These are phyloP conservation scores for Rhinocladiella mackenziei DNA, from an alignment of 2,329 filamentous ascomycete genomes.

Conservation along the genomic window DNA sequence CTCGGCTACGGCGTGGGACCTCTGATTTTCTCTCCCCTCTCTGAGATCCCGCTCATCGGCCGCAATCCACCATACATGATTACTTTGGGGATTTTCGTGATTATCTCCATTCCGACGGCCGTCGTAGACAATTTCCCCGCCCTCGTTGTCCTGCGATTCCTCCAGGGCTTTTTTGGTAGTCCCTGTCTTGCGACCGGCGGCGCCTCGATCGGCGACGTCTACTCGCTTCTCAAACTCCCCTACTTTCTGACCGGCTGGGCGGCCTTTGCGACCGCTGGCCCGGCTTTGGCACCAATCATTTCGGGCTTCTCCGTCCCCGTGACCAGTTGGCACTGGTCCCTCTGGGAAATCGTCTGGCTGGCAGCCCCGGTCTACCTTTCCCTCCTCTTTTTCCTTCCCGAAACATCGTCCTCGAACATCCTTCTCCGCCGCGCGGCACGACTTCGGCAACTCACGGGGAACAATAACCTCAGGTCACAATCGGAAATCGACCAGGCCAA, in stretches of 20 bases:
- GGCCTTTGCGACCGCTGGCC: constrained; percentile 33
- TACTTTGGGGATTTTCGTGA: constrained; percentile 64
- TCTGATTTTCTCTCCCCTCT: constrained; percentile 56
- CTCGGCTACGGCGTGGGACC: constrained; percentile 30
- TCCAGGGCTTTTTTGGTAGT: constrained; percentile 63
- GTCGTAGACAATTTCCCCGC: constrained; percentile 60
- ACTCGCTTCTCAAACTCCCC: constrained; percentile 42
- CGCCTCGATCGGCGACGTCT: constrained; percentile 47
- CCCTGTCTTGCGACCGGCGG: constrained; percentile 59
- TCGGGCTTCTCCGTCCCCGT: constrained; percentile 57
- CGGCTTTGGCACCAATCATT: constrained; percentile 43
- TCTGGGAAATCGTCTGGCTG: constrained; percentile 59
- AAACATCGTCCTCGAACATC: constrained; percentile 58
- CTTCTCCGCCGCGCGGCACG: constrained; percentile 57
- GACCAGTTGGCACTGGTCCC: constrained; percentile 57
- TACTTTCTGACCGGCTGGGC: constrained; percentile 60
- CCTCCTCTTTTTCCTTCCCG: constrained; percentile 61
- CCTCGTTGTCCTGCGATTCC: constrained; percentile 60
- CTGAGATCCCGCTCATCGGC: constrained; percentile 47
- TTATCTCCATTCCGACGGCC: constrained; percentile 61
- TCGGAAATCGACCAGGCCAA: constrained; percentile 60
- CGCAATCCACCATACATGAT: constrained; percentile 65
- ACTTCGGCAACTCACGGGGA: constrained; percentile 58
- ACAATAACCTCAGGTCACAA: constrained; percentile 55
- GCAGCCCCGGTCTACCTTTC: constrained; percentile 54